phyloP scores from a whole-genome alignment of 345 rosid genomes.

The Syzygium aqueum region DNA sequence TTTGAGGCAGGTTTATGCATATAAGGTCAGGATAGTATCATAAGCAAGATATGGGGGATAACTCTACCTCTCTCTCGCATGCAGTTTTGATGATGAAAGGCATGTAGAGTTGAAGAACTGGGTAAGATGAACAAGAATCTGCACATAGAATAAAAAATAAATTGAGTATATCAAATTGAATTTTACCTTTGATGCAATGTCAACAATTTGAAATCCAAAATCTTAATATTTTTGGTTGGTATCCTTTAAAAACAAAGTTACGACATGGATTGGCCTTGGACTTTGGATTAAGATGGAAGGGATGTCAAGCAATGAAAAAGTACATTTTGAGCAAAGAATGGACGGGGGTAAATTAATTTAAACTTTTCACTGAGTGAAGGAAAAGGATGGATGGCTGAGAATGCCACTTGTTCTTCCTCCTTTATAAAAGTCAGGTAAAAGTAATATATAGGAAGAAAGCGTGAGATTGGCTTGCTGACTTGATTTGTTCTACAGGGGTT shows the following conservation, averaged over 20 bases:
- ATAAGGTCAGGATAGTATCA: background rate
- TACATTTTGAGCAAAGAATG: background rate
- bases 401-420: background rate
- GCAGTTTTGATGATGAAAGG: background rate
- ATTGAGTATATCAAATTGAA: background rate
- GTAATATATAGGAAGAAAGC: background rate
- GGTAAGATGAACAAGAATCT: background rate
- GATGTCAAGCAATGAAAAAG: background rate
- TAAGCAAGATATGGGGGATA: background rate
- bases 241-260: background rate
- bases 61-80: background rate
- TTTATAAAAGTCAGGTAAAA: background rate
- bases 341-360: background rate
- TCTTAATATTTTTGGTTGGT: background rate
- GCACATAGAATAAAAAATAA: background rate
- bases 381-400: background rate
- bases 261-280: background rate
- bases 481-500: constrained; percentile 14
- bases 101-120: background rate
- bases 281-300: background rate
- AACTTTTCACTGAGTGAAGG: background rate
- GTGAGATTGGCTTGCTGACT: background rate
- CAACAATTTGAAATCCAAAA: background rate
- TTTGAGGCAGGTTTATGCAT: background rate
- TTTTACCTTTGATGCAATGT: background rate